Conservation (phyloP, 1,139 yeast genomes). For the Meyerozyma smithsonii region DNA sequence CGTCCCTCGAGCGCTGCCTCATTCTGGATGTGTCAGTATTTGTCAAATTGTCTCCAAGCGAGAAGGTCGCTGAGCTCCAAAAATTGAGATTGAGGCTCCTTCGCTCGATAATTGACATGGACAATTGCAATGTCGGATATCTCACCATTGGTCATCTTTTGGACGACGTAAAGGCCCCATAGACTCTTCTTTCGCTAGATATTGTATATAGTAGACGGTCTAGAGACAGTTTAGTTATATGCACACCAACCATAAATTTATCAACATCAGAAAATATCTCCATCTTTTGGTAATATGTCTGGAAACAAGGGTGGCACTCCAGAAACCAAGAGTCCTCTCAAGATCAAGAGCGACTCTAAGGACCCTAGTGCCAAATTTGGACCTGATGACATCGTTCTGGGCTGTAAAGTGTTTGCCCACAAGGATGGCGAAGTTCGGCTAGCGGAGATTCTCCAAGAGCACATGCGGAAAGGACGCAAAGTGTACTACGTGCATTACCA, state of each 20-base stretch:
- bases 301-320: conserved; percentile 1
- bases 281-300: not conserved
- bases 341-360: conserved; percentile 7
- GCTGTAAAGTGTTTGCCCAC: conserved; percentile 75
- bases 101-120: conserved; percentile 31
- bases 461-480: conserved; percentile 67
- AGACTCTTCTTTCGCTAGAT: not conserved
- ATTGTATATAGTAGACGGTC: not conserved
- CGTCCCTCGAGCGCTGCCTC: conserved; percentile 49
- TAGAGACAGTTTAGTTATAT: not conserved
- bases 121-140: conserved; percentile 33
- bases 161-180: not conserved
- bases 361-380: conserved; percentile 19
- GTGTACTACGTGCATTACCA: conserved; percentile 91
- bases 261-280: not conserved
- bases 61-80: conserved; percentile 13
- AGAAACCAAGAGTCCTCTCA: conserved; percentile 2
- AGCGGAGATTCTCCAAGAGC: conserved; percentile 83
- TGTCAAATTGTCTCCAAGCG: conserved; percentile 11
- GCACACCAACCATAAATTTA: not conserved
- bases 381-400: conserved; percentile 52
- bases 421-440: conserved; percentile 76
- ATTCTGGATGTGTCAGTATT: conserved; percentile 23
- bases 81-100: conserved; percentile 24
- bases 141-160: conserved; percentile 18